Evolutionary conservation across 768 basidiomycete species (phyloP).

Genomic region (Phanerochaete carnosa): DNA sequence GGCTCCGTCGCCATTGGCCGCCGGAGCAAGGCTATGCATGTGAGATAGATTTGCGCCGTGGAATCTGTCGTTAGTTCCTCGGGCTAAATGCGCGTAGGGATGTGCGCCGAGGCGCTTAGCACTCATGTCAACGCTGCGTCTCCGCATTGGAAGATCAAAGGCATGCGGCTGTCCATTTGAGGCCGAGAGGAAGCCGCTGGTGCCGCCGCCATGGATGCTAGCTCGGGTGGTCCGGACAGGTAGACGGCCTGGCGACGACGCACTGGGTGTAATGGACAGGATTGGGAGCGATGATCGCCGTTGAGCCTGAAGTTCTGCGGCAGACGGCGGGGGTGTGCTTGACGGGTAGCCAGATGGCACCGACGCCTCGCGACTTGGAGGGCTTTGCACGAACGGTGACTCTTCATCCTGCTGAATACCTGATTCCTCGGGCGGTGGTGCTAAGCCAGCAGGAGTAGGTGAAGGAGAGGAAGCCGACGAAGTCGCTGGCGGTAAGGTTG

Average conservation of each 20-base stretch:
- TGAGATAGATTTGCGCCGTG: background rate
- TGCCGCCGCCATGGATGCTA: background rate
- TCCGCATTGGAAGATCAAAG: constrained; percentile 19
- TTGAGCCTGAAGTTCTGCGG: background rate
- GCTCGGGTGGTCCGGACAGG: background rate
- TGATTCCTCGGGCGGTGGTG: background rate
- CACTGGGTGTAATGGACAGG: background rate
- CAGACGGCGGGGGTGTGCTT: background rate
- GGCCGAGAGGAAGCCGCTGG: background rate
- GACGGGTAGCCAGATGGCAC: background rate
- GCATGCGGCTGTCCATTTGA: constrained; percentile 5
- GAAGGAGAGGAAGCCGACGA: background rate
- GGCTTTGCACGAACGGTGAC: background rate
- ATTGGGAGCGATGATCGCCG: constrained; percentile 13
- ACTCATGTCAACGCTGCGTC: constrained; percentile 20
- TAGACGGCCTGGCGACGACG: background rate
- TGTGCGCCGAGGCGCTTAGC: constrained; percentile 17
- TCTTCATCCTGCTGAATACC: background rate
- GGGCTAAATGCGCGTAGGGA: constrained; percentile 25
- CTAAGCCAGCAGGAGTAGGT: background rate
- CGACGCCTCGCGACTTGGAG: background rate
- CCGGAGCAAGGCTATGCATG: background rate
- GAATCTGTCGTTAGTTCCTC: constrained; percentile 14
- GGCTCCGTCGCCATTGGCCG: background rate
- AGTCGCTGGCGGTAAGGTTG: background rate